Evolutionary conservation across 2,329 filamentous ascomycete species (phyloP).

Genomic region (Calonectria multiphialidica): DNA sequence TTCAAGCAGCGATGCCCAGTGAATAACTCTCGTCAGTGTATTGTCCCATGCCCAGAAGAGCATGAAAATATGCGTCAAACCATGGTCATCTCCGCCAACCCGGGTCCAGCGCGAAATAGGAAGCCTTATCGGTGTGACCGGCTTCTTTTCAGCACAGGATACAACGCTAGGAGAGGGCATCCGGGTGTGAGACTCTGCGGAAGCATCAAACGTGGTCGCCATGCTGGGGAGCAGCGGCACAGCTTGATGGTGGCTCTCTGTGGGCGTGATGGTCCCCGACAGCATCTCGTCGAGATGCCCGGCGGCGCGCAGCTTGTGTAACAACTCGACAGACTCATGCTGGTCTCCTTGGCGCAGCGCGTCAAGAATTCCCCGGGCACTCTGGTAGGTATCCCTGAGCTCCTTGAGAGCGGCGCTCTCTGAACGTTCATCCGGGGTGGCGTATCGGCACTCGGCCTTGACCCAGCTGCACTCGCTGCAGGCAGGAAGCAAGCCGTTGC

Average conservation of each 20-base stretch:
- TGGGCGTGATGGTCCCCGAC: not conserved
- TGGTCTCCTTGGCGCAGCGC: not conserved
- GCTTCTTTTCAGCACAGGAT: too few species aligned
- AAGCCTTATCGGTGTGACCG: not conserved
- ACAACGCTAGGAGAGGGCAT: not conserved
- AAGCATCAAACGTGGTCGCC: not conserved
- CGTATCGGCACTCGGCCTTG: not conserved
- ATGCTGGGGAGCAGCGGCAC: not conserved
- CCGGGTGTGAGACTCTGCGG: not conserved
- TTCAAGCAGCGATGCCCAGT: constrained; percentile 29
- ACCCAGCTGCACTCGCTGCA: not conserved
- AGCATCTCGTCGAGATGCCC: not conserved
- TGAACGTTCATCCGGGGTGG: not conserved
- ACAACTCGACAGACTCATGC: not conserved
- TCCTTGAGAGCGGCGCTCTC: not conserved
- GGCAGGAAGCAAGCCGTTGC: not conserved
- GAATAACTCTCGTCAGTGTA: constrained; percentile 26
- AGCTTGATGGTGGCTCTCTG: not conserved
- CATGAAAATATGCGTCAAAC: constrained; percentile 30
- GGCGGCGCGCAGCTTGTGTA: not conserved
- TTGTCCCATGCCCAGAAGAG: constrained; percentile 43
- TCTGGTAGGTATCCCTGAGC: not conserved
- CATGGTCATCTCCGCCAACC: constrained; percentile 25
- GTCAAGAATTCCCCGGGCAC: not conserved
- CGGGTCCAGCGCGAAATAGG: constrained; percentile 37